A percentile compares a stretch with the other conserved stretches of the same genome.
Evolutionary conservation across 148 eudicot genomes (phyloP).

Genomic region (Silene conica): DNA sequence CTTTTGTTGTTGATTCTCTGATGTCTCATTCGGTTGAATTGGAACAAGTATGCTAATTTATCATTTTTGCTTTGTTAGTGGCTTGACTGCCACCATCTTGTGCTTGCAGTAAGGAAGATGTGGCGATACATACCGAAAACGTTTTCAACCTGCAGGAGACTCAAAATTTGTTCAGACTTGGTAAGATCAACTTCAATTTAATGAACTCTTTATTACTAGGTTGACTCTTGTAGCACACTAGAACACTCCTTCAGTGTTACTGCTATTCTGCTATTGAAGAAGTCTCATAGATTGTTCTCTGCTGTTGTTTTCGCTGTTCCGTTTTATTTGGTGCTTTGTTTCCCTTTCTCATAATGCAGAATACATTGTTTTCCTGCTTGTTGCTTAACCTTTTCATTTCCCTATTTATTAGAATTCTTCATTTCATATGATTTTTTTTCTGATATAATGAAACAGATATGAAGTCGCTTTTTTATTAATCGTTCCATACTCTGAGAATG

Average conservation of each 20-base stretch:
- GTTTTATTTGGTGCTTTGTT: neutral
- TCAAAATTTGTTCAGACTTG: constrained; percentile 12
- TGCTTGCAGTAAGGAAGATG: constrained; percentile 24
- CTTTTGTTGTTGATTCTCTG: neutral
- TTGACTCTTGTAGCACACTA: no score
- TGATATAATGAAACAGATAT: neutral
- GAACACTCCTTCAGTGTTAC: neutral
- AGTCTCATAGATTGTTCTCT: no score
- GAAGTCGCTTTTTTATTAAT: neutral
- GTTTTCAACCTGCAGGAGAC: constrained; percentile 15
- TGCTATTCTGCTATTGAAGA: no score
- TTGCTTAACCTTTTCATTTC: neutral
- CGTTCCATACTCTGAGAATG: neutral
- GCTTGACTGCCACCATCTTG: constrained; percentile 4
- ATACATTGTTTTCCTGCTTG: neutral
- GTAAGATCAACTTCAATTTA: constrained; percentile 13
- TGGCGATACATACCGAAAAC: constrained; percentile 29
- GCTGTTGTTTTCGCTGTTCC: no score
- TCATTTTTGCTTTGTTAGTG: constrained; percentile 9
- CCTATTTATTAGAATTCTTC: no score
- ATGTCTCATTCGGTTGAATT: neutral
- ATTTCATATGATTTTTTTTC: neutral
- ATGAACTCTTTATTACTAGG: no score
- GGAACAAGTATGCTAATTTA: neutral
- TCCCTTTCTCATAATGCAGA: neutral